Base-by-base conservation (phyloP, 129 eudicot genomes). In the Chrysanthemum makinoi region DNA sequence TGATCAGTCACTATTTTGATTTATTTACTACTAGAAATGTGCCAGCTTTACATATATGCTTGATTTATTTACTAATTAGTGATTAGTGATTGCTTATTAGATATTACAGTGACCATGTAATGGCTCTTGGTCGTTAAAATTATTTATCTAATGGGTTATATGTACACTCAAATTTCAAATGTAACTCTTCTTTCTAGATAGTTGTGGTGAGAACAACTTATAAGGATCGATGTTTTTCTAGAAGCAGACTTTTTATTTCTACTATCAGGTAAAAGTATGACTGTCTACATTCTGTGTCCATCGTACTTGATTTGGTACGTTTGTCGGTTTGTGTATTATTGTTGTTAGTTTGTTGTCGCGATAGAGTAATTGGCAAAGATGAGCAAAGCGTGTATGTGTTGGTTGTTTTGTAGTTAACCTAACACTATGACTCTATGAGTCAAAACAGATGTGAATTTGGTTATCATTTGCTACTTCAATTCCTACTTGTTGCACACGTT, bases 61-160 rank as follows among this genome's bases (percentile, higher is more conserved):
- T 77, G 9, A 46, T 62, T 70, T 52, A 3, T 54, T 54, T 62
- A 24, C 14, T 24, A 15, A 13, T 20, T 57, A 44, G 10, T n/a
- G 12, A 22, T 75, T 44, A 63, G 44, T 78, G 77, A 78, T 78
- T 78, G 72, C 67, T 13, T 77, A 26, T 53, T 26, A 44, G 57
- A 62, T 30, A 30, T 30, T 6, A 30, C 35, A 61, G 18, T 8
- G 50, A 66, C 74, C 1, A 5, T 26, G 51, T 49, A 11, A 6
- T 61, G n/a, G 10, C 24, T 39, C 6, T 13, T 26, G 46, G 53
- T 33, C 12, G 39, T 63, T 0, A 2, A 33, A 39, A 12, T 46
- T 12, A 59, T 2, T 60, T 26, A 22, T 62, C 14, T 4, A 4
- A 0, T 33, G 6, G 1, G 8, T 14, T 22, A 12, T 62, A 62